Evolutionary conservation across 1,284 basidiomycete genomes (phyloP), one percentile per base, ranked within the genome.

Genomic region (Ganoderma lingzhi): DNA sequence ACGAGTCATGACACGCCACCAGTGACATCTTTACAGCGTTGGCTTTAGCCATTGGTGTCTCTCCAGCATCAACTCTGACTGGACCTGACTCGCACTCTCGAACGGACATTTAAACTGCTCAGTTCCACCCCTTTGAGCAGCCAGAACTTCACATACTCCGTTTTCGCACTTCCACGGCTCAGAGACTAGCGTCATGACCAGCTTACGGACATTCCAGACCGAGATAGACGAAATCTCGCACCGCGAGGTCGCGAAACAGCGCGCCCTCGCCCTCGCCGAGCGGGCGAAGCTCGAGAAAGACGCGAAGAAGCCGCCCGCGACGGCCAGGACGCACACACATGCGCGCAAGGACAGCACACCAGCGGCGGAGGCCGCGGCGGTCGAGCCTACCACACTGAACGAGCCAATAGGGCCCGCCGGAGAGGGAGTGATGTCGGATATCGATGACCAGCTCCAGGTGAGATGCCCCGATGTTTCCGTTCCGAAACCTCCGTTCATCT

Each of bases 201-300:
- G 84, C 67, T 81, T 94, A 76, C 87, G 87, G 63, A 88, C 83
- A 65, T 94, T 94, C 78, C 93, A 94, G 79, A 85, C 80, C 75
- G 91, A 93, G 80, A 94, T 94, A 70, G 89, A 93, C 70, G 86
- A 90, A 73, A 91, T 93, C 76, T 87, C 88, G 67, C 82, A 85
- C 72, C 86, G 88, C 63, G 90, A 93, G 79, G 79, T 87, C 56
- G 81, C 84, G 37, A 92, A 86, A 79, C 89, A 92, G 73, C 87
- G 90, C 56, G 80, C 80, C 23, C 81, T 83, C 58, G 77, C 79
- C 19, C 73, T 74, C 35, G 76, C 79, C 35, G 78, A 79, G 23
- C 69, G 68, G 65, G 77, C 74, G 41, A 80, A 81, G 73, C 64
- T 67, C 28, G 82, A 80, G 74, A 85, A 82, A 69, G 81, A 79